Evolutionary conservation across 2,329 filamentous ascomycete genomes (phyloP).

Genomic region (Monosporascus sp.): DNA sequence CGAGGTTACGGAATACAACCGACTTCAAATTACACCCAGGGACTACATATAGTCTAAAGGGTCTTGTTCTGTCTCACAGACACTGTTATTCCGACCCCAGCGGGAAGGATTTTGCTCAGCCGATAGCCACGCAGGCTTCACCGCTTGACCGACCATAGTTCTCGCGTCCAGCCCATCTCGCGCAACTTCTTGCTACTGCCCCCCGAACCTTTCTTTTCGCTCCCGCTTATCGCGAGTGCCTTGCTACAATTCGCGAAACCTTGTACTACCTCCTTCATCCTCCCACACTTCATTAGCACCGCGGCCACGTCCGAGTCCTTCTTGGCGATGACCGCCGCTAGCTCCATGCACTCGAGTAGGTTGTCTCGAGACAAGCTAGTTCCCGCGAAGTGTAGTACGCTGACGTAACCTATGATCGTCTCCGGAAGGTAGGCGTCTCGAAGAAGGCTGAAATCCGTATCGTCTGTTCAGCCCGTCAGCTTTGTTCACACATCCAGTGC

Average conservation of each 20-base stretch:
- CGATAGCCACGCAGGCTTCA: slow-evolving; percentile 10
- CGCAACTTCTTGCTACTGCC: slow-evolving; percentile 55
- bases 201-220: slow-evolving; percentile 47
- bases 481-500: background rate
- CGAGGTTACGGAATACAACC: no score
- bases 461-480: slow-evolving; percentile 35
- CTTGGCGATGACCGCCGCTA: slow-evolving; percentile 71
- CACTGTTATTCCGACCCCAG: no score
- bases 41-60: no score
- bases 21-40: no score
- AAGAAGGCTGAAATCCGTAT: slow-evolving; percentile 58
- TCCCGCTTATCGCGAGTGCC: slow-evolving; percentile 55
- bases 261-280: slow-evolving; percentile 72
- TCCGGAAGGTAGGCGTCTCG: slow-evolving; percentile 81
- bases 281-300: slow-evolving; percentile 58
- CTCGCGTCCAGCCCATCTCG: slow-evolving; percentile 58
- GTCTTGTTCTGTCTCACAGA: no score
- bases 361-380: slow-evolving; percentile 69
- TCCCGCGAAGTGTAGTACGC: slow-evolving; percentile 74
- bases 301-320: slow-evolving; percentile 61
- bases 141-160: slow-evolving; percentile 56
- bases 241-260: slow-evolving; percentile 74
- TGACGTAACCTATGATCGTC: slow-evolving; percentile 77
- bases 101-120: no score
- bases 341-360: slow-evolving; percentile 80